Base-by-base conservation (phyloP, 2,329 filamentous ascomycete species). In the Colletotrichum sp. region DNA sequence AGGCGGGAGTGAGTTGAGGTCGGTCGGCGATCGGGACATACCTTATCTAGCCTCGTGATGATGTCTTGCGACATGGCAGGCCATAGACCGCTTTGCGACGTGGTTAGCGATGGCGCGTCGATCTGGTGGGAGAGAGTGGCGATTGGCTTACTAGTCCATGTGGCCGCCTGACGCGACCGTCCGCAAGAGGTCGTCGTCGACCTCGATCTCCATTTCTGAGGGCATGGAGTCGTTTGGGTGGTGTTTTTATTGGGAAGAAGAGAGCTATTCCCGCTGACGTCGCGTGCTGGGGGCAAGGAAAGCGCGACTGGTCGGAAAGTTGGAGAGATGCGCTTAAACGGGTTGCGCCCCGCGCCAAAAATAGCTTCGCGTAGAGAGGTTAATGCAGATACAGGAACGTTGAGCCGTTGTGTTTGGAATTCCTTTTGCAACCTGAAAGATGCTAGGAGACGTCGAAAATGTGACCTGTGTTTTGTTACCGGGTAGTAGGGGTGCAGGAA, bases 11-110 rank as follows among this genome's bases (percentile, higher is more conserved):
- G 34, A 28, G 34, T 24, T 21, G 49, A 21, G n/a, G 71, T 21
- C 24, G 32, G 24, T 26, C 28, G 67, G 26, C 34, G 39, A 15
- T 34, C 65, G 26, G 15, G n/a, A 59, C 81, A 73, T 80, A 90
- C 90, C 86, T 88, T 89, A 83, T 97, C 93, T 66, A 96, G 89
- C 80, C 93, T 91, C 76, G 91, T 86, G 69, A 96, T 86, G 49
- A 96, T 87, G 36, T 90, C 90, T 79, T 90, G 89, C 65, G 95
- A 89, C 80, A 95, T 88, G 73, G 86, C 86, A 39, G 93, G 92
- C 95, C 95, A 96, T 83, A 90, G 89, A 74, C 90, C 88, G 81
- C 94, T 96, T 83, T 78, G 80, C 81, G 81, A 86, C 75, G 76
- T 64, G 74, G 78, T 81, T 73, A 81, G 81, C 76, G 70, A 72